Evolutionary conservation across 441 rosid species (phyloP), one percentile per base, ranked within the genome.

Genomic region (Codiaeum variegatum): DNA sequence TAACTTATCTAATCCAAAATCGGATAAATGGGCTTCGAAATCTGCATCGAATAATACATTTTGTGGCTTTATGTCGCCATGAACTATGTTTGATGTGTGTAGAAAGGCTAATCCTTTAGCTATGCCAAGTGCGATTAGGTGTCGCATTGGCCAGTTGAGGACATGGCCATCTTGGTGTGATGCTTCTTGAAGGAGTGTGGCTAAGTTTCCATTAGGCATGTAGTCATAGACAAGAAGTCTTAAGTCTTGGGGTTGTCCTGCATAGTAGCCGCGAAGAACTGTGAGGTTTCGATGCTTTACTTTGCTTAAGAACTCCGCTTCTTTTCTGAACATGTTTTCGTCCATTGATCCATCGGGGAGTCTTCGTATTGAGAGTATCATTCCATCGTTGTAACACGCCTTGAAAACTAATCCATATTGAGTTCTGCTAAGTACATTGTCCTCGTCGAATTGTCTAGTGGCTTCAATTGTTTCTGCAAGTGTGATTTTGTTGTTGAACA

Each of bases 91-190:
- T 82, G 91, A 87, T 42, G 93, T 82, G 80, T 95, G 99, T 6
- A 95, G 87, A 72, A 95, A 95, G 4, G 93, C 89, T 21, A 95
- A 80, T 16, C 99, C 99, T 0, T 98, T 90, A 67, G 99, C 95
- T 5, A 93, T 87, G 31, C 98, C 99, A 0, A 95, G 93, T 0
- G 97, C 96, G 46, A 95, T 93, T 29, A 95, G 84, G 77, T 95
- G 99, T 28, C 99, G 97, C 99, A 95, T 95, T 65, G 98, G 99
- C 99, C 99, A 95, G 78, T 95, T 95, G 13, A 95, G 82, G 59
- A 95, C 97, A 78, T 95, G 98, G 3, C 99, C 99, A 71, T 95
- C 99, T 76, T 92, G 97, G 79, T 95, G 98, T 1, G 98, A 90
- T 64, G 98, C 98, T 82, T 95, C 99, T 78, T 91, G 99, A 47